Percentiles rank a stretch among this genome's conserved stretches.
These are phyloP conservation scores for Malus hybrid DNA, from an alignment of 331 rosid species.

Conservation along the genomic window DNA sequence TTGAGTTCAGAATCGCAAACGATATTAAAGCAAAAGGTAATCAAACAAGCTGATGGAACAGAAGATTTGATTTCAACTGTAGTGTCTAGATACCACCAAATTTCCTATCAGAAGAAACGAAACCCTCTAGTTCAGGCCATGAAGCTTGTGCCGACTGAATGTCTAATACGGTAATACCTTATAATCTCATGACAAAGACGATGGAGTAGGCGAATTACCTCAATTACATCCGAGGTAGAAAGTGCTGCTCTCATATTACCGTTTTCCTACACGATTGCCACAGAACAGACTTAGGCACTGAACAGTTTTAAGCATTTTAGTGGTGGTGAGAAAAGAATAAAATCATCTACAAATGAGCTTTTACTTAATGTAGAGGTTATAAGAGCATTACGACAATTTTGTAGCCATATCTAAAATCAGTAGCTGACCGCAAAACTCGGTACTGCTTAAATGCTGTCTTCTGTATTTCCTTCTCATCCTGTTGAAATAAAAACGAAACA, in stretches of 20 bases:
- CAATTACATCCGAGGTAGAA: constrained; percentile 66
- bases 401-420: constrained; percentile 96
- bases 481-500: constrained; percentile 4
- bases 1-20: constrained; percentile 17
- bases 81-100: background rate
- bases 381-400: constrained; percentile 68
- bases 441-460: constrained; percentile 81
- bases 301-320: background rate
- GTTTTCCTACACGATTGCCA: constrained; percentile 53
- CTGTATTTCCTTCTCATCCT: constrained; percentile 97
- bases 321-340: background rate
- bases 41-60: background rate
- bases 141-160: background rate
- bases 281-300: constrained; percentile 5
- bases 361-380: constrained; percentile 1
- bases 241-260: constrained; percentile 72
- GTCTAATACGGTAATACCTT: background rate
- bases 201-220: constrained; percentile 37
- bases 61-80: background rate
- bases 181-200: background rate
- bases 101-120: background rate
- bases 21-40: constrained; percentile 5
- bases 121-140: background rate
- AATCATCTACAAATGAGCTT: background rate
- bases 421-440: constrained; percentile 56